These are phyloP conservation scores for Candida vaughaniae DNA, from an alignment of 805 yeast genomes.

Conservation along the genomic window DNA sequence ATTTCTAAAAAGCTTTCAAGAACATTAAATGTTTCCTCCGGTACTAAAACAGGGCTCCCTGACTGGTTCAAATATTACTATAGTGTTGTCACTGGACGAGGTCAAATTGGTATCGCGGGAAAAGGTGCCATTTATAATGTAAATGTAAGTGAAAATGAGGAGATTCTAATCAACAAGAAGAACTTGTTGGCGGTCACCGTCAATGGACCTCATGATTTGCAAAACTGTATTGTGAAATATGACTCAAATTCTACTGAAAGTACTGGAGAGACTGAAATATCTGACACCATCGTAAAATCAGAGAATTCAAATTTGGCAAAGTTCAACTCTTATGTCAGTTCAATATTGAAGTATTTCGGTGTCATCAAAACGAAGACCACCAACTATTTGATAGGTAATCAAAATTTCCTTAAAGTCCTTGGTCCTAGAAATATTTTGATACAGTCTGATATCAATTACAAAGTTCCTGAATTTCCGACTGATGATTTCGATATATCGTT, in stretches of 20 bases:
- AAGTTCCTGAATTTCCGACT: constrained; percentile 14
- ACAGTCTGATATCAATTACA: constrained; percentile 40
- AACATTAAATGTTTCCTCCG: constrained; percentile 17
- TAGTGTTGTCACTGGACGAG: constrained; percentile 54
- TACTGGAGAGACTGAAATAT: not conserved
- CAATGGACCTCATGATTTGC: constrained; percentile 47
- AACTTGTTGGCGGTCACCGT: constrained; percentile 52
- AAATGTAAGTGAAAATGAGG: constrained; percentile 45
- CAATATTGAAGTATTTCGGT: constrained; percentile 1
- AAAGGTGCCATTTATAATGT: constrained; percentile 53
- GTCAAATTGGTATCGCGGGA: constrained; percentile 54
- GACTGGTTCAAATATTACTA: constrained; percentile 41
- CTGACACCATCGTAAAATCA: not conserved
- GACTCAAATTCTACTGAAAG: constrained; percentile 11
- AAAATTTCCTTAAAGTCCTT: constrained; percentile 46
- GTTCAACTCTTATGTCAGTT: not conserved
- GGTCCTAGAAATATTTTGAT: constrained; percentile 56
- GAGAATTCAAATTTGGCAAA: not conserved
- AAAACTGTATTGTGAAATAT: constrained; percentile 34
- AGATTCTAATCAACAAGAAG: constrained; percentile 44
- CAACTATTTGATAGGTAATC: constrained; percentile 30
- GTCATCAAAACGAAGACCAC: constrained; percentile 1
- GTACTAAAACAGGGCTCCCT: constrained; percentile 41
- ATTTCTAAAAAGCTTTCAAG: constrained; percentile 33
- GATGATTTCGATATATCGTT: constrained; percentile 9